Percentiles rank a stretch among this genome's conserved stretches.
These are phyloP conservation scores for Lachnellula occidentalis DNA, from an alignment of 2,329 filamentous ascomycete species.

Conservation along the genomic window DNA sequence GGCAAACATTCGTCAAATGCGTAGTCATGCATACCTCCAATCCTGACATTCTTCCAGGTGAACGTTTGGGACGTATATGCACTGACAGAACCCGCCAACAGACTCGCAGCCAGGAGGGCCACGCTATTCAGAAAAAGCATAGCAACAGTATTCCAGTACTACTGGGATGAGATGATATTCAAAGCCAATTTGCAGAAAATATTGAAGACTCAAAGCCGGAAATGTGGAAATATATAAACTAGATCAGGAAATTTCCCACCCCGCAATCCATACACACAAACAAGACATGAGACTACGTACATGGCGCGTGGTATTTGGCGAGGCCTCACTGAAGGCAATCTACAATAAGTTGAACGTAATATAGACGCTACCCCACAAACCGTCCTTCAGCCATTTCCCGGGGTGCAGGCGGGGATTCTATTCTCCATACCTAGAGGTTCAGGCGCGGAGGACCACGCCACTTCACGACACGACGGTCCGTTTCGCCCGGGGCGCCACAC, in stretches of 20 bases:
- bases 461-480: conserved; percentile 8
- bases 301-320: not conserved
- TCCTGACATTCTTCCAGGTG: conserved; percentile 42
- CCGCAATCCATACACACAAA: not conserved
- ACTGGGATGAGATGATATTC: not conserved
- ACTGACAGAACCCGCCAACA: conserved; percentile 9
- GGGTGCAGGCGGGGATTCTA: conserved; percentile 6
- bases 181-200: not conserved
- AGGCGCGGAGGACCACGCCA: not conserved
- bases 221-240: too few species aligned
- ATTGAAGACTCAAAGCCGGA: too few species aligned
- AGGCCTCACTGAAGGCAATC: not conserved
- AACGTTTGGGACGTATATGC: conserved; percentile 18
- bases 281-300: conserved; percentile 4
- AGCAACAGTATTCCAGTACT: not conserved
- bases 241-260: too few species aligned
- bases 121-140: conserved; percentile 10
- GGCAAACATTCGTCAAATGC: not conserved
- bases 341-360: conserved; percentile 2
- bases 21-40: conserved; percentile 36
- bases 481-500: not conserved
- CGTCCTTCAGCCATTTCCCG: conserved; percentile 2
- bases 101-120: conserved; percentile 10
- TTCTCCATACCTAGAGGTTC: conserved; percentile 4
- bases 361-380: conserved; percentile 7